These are phyloP conservation scores for Microsporum canis DNA, from an alignment of 2,329 filamentous ascomycete species.

Conservation along the genomic window DNA sequence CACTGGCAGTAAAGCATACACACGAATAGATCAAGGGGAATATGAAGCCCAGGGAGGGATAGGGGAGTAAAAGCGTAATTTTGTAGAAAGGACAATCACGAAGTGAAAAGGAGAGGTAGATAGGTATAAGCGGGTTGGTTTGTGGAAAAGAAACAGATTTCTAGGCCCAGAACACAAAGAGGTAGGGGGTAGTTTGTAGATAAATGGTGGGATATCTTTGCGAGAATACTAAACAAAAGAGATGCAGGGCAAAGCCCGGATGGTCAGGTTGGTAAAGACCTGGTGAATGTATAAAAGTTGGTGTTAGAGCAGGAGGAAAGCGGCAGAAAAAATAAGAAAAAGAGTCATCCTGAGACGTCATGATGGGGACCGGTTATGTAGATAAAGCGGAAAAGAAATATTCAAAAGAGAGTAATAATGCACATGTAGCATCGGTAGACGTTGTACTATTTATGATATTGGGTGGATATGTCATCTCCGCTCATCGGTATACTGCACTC, in stretches of 20 bases:
- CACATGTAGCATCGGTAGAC: not conserved
- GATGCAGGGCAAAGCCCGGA: not conserved
- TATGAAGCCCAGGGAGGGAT: not conserved
- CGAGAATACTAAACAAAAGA: not conserved
- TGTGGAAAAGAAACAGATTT: not conserved
- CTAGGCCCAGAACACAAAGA: not conserved
- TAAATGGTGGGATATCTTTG: not conserved
- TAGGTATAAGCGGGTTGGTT: not conserved
- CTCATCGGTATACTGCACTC: slow-evolving; percentile 41
- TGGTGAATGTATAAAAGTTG: not conserved
- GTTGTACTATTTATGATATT: not conserved
- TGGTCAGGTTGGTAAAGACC: not conserved
- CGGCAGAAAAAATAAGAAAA: not conserved
- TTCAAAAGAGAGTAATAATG: not conserved
- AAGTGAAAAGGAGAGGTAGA: not conserved
- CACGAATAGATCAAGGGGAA: not conserved
- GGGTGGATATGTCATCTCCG: slow-evolving; percentile 25
- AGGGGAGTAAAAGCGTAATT: not conserved
- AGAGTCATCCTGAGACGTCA: not conserved
- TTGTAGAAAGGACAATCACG: slow-evolving; percentile 1
- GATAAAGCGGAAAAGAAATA: not conserved
- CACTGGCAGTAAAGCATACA: not conserved
- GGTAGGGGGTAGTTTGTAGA: not conserved
- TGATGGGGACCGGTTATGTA: not conserved
- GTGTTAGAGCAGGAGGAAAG: not conserved